A percentile compares a stretch with the other conserved stretches of the same genome.
phyloP scores from a whole-genome alignment of 352 stramenopile species.

The Pythium rishiriense region DNA sequence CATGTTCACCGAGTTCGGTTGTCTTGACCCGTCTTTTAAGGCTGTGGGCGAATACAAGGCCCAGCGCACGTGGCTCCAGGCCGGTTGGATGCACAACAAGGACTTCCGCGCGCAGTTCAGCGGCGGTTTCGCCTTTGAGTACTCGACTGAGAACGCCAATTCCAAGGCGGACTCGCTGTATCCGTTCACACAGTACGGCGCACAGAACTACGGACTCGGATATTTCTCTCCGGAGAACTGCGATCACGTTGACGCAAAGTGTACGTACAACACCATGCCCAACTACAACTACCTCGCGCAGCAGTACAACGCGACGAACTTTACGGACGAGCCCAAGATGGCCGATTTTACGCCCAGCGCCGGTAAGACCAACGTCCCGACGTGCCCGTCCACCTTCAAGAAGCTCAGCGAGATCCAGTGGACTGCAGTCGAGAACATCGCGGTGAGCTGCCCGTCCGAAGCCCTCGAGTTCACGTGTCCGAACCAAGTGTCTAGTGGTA shows the following conservation, averaged over 20 bases:
- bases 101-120: constrained; percentile 56
- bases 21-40: constrained; percentile 54
- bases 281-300: constrained; percentile 69
- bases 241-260: constrained; percentile 53
- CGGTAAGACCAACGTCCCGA: constrained; percentile 11
- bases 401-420: constrained; percentile 18
- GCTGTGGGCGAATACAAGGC: constrained; percentile 55
- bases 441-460: constrained; percentile 4
- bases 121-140: constrained; percentile 85
- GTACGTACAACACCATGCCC: constrained; percentile 72
- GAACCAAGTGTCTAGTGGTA: constrained; percentile 40
- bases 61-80: constrained; percentile 67
- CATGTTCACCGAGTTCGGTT: constrained; percentile 85
- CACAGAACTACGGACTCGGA: constrained; percentile 85
- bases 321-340: constrained; percentile 34
- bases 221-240: constrained; percentile 80
- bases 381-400: constrained; percentile 13
- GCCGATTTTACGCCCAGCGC: constrained; percentile 31
- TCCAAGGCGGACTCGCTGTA: constrained; percentile 49
- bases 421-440: constrained; percentile 9
- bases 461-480: constrained; percentile 37
- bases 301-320: constrained; percentile 48
- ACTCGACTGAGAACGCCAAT: constrained; percentile 76
- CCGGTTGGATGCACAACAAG: constrained; percentile 55
- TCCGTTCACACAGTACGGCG: constrained; percentile 72